Percentiles rank a stretch among this genome's conserved stretches.
Conservation (phyloP, 2,329 filamentous ascomycete genomes). For the Fusarium redolens region DNA sequence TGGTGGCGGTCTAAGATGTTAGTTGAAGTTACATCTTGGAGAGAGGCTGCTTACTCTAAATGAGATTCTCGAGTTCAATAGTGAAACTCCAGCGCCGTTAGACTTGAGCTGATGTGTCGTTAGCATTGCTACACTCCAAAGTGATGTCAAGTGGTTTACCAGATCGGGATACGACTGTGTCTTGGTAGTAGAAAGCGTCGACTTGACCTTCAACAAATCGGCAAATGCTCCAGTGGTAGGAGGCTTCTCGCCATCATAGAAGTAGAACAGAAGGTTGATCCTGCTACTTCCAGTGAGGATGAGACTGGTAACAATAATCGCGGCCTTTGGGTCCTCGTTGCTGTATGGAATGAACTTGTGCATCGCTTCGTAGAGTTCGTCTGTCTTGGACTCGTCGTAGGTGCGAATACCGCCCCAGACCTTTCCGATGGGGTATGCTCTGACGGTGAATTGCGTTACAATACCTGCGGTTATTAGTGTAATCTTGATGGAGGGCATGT, state of each 20-base stretch:
- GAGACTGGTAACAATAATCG: conserved; percentile 1
- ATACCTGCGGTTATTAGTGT: not conserved
- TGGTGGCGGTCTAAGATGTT: conserved; percentile 4
- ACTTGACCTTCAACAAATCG: conserved; percentile 18
- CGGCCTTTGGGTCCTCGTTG: conserved; percentile 3
- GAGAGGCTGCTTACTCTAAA: conserved; percentile 1
- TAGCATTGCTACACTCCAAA: fast-evolving
- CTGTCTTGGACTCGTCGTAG: conserved; percentile 4
- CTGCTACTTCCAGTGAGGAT: not conserved
- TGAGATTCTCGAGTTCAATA: conserved; percentile 17
- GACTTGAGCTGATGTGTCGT: not conserved
- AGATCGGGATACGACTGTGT: conserved; percentile 6
- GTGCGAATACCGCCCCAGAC: conserved; percentile 21
- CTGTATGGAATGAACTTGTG: conserved; percentile 21
- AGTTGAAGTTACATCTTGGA: fast-evolving
- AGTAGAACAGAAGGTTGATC: conserved; percentile 9
- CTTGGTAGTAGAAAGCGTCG: not conserved
- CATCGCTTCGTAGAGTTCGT: conserved; percentile 13
- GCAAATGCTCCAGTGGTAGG: conserved; percentile 20
- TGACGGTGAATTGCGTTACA: conserved; percentile 7
- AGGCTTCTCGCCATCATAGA: conserved; percentile 17
- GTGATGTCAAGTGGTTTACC: not conserved
- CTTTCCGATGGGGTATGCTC: not conserved
- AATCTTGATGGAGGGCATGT: fast-evolving
- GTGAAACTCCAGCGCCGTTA: conserved; percentile 6